Base-by-base conservation (phyloP, 2,329 filamentous ascomycete species). In the Calonectria pauciramosa region DNA sequence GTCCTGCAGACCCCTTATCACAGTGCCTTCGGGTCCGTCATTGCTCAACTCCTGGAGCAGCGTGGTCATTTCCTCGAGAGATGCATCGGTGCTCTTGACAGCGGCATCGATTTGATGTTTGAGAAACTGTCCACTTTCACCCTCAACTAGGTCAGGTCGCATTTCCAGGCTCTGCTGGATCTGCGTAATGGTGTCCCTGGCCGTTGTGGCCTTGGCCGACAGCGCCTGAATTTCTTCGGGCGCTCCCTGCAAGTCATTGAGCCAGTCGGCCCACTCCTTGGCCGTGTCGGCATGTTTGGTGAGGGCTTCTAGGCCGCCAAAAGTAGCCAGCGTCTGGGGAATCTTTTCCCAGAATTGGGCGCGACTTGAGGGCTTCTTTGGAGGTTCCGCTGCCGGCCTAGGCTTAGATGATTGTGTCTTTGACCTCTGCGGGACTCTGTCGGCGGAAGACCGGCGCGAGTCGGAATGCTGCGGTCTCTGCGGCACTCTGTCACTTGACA, bases 251-350 rank as follows among this genome's bases (percentile, higher is more conserved):
- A 84, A 70, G 28, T 83, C 78, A 69, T 79, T 82, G 51, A 84
- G 75, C 83, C 83, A 84, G 13, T 82, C 82, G 2, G 80, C 78
- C 83, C 83, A 84, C 36, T 84, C 82, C 71, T 84, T 84, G 28
- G 82, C 83, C 4, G 78, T 81, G 56, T 83, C 82, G 1, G 81
- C 83, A 14, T 84, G 80, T 1, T 82, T 77, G 0, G 78, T 76
- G 0, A 84, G 69, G 0, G 77, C 75, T 6, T 82, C 76, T 13
- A 84, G 70, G 3, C 82, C 79, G 0, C 79, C 77, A 49, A 83
- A 82, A 1, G 83, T 80, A 0, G 76, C 80, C 0, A 84, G 68
- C 0, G 80, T 78, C 23, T 77, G 72, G 0, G 82, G 81, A 26
- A 83, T 76, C 2, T 81, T 76, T 7, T 76, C 72, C 28, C 80